Percentiles rank a stretch among this genome's conserved stretches.
Conservation (phyloP, 305 asterid genomes). For the Fraxinus sp. region DNA sequence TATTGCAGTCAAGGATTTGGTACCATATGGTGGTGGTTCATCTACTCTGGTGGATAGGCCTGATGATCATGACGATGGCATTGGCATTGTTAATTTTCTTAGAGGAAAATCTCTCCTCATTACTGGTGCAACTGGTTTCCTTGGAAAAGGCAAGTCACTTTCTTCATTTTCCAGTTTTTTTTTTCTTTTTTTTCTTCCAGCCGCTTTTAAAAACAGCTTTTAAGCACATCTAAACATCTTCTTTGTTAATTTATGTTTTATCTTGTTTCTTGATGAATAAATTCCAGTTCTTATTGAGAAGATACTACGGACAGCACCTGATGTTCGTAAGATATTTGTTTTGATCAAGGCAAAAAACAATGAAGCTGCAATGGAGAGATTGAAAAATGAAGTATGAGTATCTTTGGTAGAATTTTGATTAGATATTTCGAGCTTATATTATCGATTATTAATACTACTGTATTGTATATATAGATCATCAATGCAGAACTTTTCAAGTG, state of each 20-base stretch:
- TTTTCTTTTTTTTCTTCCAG: neutral
- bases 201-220: neutral
- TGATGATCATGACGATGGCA: slow-evolving; percentile 52
- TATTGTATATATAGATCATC: slow-evolving; percentile 45
- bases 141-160: slow-evolving; percentile 60
- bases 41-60: slow-evolving; percentile 23
- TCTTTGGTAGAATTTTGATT: neutral
- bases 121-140: slow-evolving; percentile 86
- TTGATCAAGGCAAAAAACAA: slow-evolving; percentile 78
- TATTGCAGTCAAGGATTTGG: slow-evolving; percentile 41
- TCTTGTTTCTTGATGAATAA: neutral
- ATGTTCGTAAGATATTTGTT: slow-evolving; percentile 69
- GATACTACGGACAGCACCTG: slow-evolving; percentile 82
- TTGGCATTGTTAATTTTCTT: slow-evolving; percentile 72
- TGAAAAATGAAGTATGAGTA: slow-evolving; percentile 70
- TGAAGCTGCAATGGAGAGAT: slow-evolving; percentile 67
- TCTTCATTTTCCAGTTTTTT: neutral
- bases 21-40: slow-evolving; percentile 15
- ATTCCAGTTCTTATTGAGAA: slow-evolving; percentile 84
- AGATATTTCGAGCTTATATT: neutral
- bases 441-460: neutral
- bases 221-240: neutral
- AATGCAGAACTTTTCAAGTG: slow-evolving; percentile 73
- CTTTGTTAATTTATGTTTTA: neutral
- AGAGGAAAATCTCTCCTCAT: slow-evolving; percentile 57